Percentiles rank a stretch among this genome's conserved stretches.
phyloP scores from a whole-genome alignment of 2,329 filamentous ascomycete species.

The Ascocoryne sarcoides region DNA sequence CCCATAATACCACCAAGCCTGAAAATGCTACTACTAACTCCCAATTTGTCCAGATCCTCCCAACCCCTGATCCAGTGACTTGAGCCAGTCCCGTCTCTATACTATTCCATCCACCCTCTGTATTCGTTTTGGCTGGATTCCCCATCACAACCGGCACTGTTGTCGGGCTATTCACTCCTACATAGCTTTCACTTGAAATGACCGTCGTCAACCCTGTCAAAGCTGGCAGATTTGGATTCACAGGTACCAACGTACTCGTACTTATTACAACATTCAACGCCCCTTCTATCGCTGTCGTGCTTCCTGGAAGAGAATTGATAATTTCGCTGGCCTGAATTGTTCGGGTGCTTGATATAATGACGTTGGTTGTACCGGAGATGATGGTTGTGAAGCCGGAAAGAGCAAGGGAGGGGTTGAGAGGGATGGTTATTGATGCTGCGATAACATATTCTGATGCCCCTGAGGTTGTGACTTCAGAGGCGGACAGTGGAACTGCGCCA shows the following conservation, averaged over 20 bases:
- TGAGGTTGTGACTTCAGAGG: too few relatives aligned
- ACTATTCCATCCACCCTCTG: too few relatives aligned
- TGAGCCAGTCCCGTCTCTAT: not conserved
- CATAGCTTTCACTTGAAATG: not conserved
- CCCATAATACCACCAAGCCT: not conserved
- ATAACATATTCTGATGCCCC: too few relatives aligned
- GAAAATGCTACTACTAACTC: not conserved
- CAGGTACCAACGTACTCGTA: too few relatives aligned
- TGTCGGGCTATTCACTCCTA: not conserved
- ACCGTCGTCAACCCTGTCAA: not conserved
- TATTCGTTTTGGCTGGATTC: not conserved
- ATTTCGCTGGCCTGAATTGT: too few relatives aligned
- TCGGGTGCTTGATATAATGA: too few relatives aligned
- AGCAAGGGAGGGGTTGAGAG: conserved; percentile 9
- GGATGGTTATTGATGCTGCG: too few relatives aligned
- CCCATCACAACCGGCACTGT: not conserved
- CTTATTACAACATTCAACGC: too few relatives aligned
- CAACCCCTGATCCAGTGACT: not conserved
- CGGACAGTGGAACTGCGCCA: too few relatives aligned
- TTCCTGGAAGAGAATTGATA: too few relatives aligned
- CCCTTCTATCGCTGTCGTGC: too few relatives aligned
- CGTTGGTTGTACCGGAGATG: conserved; percentile 11
- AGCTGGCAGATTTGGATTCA: not conserved
- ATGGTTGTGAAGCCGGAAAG: conserved; percentile 12
- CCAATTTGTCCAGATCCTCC: not conserved